Conservation (phyloP, 306 rosid genomes). For the Elaeagnus macrophylla region DNA sequence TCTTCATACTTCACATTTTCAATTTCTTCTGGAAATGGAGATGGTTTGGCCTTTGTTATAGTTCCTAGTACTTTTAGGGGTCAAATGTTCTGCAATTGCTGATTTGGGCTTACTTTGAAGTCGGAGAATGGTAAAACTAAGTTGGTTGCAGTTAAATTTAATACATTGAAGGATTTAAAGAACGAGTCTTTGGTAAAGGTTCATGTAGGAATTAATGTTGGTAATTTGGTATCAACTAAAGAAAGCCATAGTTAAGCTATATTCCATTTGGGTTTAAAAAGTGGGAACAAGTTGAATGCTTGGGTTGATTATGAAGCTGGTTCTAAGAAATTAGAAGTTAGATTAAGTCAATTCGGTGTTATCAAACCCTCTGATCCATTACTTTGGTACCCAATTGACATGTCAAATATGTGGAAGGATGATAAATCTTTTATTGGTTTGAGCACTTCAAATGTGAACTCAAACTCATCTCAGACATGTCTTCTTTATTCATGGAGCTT, state of each 20-base stretch:
- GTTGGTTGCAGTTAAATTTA: constrained; percentile 39
- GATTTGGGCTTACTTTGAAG: constrained; percentile 38
- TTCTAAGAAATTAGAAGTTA: constrained; percentile 58
- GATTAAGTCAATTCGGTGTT: constrained; percentile 44
- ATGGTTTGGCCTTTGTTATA: constrained; percentile 66
- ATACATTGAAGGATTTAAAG: constrained; percentile 24
- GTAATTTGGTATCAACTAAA: constrained; percentile 32
- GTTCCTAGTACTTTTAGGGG: constrained; percentile 50
- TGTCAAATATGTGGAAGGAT: constrained; percentile 39
- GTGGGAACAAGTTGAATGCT: constrained; percentile 37
- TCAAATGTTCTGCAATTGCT: constrained; percentile 31
- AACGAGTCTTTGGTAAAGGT: constrained; percentile 30
- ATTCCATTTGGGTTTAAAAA: constrained; percentile 23
- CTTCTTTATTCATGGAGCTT: constrained; percentile 10
- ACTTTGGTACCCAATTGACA: constrained; percentile 49
- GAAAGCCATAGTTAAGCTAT: constrained; percentile 34
- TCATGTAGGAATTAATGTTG: constrained; percentile 51
- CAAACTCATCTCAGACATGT: constrained; percentile 40
- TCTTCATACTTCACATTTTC: constrained; percentile 65
- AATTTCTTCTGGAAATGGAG: constrained; percentile 30
- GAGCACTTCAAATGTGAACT: constrained; percentile 35
- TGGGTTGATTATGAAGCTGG: constrained; percentile 87
- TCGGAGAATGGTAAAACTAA: constrained; percentile 24
- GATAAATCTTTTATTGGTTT: constrained; percentile 53
- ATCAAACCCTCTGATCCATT: constrained; percentile 53